Evolutionary conservation across 352 stramenopile genomes (phyloP).

Genomic region (Pythium guiyangense): DNA sequence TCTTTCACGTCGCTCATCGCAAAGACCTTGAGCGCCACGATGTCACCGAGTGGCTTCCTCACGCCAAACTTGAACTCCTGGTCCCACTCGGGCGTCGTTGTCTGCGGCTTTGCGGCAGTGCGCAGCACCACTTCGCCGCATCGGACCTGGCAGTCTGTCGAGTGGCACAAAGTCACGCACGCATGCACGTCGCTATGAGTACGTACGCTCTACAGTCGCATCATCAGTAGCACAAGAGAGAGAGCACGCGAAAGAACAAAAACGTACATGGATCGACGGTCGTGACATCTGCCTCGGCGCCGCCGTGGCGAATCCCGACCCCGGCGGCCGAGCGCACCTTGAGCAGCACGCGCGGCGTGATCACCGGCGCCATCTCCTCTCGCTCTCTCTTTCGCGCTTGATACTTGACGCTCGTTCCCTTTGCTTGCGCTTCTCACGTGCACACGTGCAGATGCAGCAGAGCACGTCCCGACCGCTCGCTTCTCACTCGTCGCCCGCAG

Average conservation of each 20-base stretch:
- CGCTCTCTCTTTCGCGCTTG: neutral
- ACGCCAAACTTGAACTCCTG: slow-evolving; percentile 54
- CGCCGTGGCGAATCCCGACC: slow-evolving; percentile 18
- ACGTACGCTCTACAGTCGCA: no score
- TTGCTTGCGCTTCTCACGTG: no score
- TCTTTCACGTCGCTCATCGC: slow-evolving; percentile 36
- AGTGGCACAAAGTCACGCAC: no score
- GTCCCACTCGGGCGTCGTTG: slow-evolving; percentile 41
- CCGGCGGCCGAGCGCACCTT: slow-evolving; percentile 25
- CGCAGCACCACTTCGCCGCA: slow-evolving; percentile 46
- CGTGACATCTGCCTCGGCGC: slow-evolving; percentile 3
- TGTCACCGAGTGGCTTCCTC: slow-evolving; percentile 39
- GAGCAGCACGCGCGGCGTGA: slow-evolving; percentile 38
- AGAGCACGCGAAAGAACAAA: no score
- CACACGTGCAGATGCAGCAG: no score
- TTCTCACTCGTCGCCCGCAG: neutral
- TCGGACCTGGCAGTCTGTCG: slow-evolving; percentile 53
- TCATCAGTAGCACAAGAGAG: no score
- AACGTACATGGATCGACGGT: slow-evolving; percentile 29
- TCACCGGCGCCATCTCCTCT: slow-evolving; percentile 13
- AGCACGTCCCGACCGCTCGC: no score
- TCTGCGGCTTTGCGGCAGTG: slow-evolving; percentile 38
- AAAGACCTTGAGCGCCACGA: slow-evolving; percentile 47
- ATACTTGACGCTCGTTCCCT: neutral
- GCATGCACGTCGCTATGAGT: no score